Evolutionary conservation across 176 grass and related monocot genomes (phyloP), one percentile per base, ranked within the genome.

Genomic region (Bothriochloa decipiens): DNA sequence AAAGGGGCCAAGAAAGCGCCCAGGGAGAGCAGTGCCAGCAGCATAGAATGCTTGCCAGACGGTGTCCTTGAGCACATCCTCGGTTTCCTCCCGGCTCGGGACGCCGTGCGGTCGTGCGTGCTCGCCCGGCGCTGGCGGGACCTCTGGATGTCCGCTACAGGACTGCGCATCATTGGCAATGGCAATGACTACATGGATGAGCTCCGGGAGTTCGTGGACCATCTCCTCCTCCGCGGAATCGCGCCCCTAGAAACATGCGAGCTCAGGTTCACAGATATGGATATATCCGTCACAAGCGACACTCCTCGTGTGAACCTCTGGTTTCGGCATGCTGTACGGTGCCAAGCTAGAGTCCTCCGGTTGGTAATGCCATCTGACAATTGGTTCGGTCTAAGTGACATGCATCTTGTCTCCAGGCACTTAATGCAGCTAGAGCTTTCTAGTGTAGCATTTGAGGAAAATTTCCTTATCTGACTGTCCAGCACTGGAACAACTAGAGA

Each of bases 381-480:
- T n/a, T 15, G 7, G 0, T 12, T 43, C 47, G 5, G 0, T 7
- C n/a, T 79, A 79, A 27, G 37, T 22, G 43, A 6, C 27, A 14
- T 22, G 50, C 75, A 53, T 72, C 39, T 86, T n/a, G 76, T 63
- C 28, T 86, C 84, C 57, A 40, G 14, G 28, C 27, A 72, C 58
- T 27, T 86, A 32, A 63, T 10, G 27, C 36, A 46, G 32, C 55
- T 80, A 11, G 55, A 72, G 76, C 76, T 86, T 28, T 7, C 0
- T 20, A 20, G 39, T 71, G 42, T 61, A 11, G 28, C 1, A 28
- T n/a, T n/a, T n/a, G n/a, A n/a, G n/a, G n/a, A n/a, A n/a, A n/a
- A n/a, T n/a, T n/a, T n/a, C n/a, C n/a, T 86, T 86, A 46, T 70
- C 29, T 2, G 10, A 55, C 15, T 86, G 76, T 22, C 84, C 67